Evolutionary conservation across 1,284 basidiomycete species (phyloP).

Genomic region (Cutaneotrichosporon cavernicola): DNA sequence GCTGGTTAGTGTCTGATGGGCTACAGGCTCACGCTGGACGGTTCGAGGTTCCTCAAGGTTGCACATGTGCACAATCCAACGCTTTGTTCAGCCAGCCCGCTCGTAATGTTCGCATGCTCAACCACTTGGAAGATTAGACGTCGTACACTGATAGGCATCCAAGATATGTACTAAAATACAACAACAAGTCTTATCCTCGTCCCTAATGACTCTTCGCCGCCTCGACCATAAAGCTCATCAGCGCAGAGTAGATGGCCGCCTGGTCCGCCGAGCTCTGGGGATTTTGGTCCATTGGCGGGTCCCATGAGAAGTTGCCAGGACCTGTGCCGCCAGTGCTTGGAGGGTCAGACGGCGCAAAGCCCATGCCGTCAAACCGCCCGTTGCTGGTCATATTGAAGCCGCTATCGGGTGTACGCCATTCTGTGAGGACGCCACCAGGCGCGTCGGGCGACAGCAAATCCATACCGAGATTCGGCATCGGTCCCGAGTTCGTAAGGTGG

Average conservation of each 20-base stretch:
- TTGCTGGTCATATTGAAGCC: not conserved
- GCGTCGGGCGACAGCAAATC: conserved; percentile 6
- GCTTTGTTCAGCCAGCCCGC: no score
- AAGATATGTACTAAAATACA: no score
- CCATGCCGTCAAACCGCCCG: not conserved
- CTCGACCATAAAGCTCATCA: conserved; percentile 36
- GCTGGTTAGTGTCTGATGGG: no score
- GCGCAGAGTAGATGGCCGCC: conserved; percentile 29
- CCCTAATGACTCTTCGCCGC: conserved; percentile 22
- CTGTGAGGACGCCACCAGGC: not conserved
- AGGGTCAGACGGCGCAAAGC: conserved; percentile 1
- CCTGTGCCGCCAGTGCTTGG: not conserved
- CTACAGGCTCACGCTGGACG: no score
- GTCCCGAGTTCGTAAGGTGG: conserved; percentile 15
- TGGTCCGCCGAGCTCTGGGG: conserved; percentile 17
- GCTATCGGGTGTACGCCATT: conserved; percentile 1
- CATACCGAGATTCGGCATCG: not conserved
- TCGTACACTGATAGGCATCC: no score
- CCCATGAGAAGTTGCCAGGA: not conserved
- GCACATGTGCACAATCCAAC: no score
- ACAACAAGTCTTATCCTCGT: no score
- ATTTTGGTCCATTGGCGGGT: not conserved
- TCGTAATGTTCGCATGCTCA: no score
- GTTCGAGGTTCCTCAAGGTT: no score
- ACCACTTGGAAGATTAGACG: no score